A percentile compares a stretch with the other conserved stretches of the same genome.
phyloP scores from a whole-genome alignment of 2,329 filamentous ascomycete species.

The Xylariaceae sp. region DNA sequence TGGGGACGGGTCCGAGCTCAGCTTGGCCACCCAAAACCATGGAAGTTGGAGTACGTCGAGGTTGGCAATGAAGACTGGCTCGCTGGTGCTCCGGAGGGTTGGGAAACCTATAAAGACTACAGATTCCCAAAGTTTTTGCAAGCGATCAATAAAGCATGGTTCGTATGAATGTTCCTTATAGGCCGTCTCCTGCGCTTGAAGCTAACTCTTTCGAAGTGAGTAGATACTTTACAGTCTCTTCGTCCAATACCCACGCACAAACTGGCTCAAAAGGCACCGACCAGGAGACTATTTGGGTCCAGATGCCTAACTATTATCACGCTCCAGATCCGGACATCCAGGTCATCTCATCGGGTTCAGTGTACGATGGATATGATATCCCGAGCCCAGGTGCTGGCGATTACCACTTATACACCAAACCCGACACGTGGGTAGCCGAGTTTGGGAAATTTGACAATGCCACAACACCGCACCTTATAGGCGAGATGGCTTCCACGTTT shows the following conservation, averaged over 20 bases:
- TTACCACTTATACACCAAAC: slow-evolving; percentile 60
- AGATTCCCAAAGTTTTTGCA: slow-evolving; percentile 66
- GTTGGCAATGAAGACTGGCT: slow-evolving; percentile 74
- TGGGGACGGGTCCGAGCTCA: slow-evolving; percentile 65
- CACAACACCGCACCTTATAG: slow-evolving; percentile 37
- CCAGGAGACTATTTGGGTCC: background rate
- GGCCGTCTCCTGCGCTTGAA: background rate
- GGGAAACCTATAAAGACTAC: slow-evolving; percentile 58
- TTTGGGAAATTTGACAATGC: slow-evolving; percentile 62
- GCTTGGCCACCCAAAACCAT: slow-evolving; percentile 68
- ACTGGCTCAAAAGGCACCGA: background rate
- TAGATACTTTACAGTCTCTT: background rate
- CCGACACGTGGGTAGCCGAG: slow-evolving; percentile 55
- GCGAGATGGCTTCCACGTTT: slow-evolving; percentile 60
- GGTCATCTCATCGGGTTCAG: slow-evolving; percentile 58
- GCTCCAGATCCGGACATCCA: slow-evolving; percentile 58
- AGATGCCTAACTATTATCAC: background rate
- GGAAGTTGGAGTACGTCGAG: slow-evolving; percentile 66
- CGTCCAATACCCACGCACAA: background rate
- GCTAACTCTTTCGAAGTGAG: slow-evolving; percentile 16
- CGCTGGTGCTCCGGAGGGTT: slow-evolving; percentile 54
- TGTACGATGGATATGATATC: slow-evolving; percentile 51
- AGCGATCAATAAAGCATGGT: slow-evolving; percentile 59
- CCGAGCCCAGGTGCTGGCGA: slow-evolving; percentile 53
- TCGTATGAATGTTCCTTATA: background rate